Conservation (phyloP, 1,284 basidiomycete genomes). For the Tilletia horrida region DNA sequence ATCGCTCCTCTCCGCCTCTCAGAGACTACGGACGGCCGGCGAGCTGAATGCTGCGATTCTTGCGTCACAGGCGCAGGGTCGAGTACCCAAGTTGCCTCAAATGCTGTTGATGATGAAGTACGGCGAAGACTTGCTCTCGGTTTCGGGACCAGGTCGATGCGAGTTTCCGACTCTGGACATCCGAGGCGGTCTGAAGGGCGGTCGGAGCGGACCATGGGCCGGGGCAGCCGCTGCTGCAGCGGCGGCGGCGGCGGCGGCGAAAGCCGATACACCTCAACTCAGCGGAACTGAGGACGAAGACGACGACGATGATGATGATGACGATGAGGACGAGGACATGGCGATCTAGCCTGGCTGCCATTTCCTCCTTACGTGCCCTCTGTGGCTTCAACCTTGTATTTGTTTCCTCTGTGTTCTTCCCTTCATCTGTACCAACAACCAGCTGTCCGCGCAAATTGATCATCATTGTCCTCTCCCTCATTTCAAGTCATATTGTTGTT, state of each 20-base stretch:
- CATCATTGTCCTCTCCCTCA: too few species aligned
- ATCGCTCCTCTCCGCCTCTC: conserved; percentile 73
- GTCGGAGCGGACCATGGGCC: not conserved
- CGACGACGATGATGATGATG: conserved; percentile 2
- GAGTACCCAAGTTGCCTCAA: conserved; percentile 84
- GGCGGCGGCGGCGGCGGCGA: not conserved
- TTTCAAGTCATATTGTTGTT: too few species aligned
- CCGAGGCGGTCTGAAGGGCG: conserved; percentile 1
- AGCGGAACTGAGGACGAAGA: not conserved
- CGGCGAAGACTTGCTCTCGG: conserved; percentile 77
- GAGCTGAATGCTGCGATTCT: conserved; percentile 94
- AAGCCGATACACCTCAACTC: not conserved
- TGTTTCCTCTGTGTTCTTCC: too few species aligned
- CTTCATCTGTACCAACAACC: too few species aligned
- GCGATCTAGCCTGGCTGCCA: not conserved
- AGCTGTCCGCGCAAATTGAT: too few species aligned
- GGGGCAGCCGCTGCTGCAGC: not conserved
- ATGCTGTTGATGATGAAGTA: conserved; percentile 79
- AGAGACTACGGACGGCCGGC: conserved; percentile 81
- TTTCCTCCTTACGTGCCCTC: too few species aligned
- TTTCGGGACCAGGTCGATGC: conserved; percentile 55
- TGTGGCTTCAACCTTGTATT: too few species aligned
- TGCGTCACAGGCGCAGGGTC: conserved; percentile 82
- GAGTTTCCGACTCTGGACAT: conserved; percentile 44
- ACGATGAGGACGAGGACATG: conserved; percentile 16